Percentiles rank a stretch among this genome's conserved stretches.
These are phyloP conservation scores for Metschnikowia aberdeeniae DNA, from an alignment of 805 yeast genomes.

Conservation along the genomic window DNA sequence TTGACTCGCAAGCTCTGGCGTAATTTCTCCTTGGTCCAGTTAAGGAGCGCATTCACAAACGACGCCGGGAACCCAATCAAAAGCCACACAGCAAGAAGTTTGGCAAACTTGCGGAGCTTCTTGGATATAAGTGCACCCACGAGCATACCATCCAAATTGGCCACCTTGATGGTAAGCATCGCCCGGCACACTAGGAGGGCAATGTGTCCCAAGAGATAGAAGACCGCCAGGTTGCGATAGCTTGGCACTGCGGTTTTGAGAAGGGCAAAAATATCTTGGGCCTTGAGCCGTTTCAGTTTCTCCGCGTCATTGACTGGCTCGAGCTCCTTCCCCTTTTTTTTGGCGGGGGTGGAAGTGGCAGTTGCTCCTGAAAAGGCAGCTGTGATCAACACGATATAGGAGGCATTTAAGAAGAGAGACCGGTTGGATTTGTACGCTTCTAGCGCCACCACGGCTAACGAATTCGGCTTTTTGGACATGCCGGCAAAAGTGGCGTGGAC, in stretches of 20 bases:
- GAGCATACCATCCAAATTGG: slow-evolving; percentile 78
- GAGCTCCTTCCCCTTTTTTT: slow-evolving; percentile 3
- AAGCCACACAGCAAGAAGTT: slow-evolving; percentile 73
- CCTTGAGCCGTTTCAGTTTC: slow-evolving; percentile 20
- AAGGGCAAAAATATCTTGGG: slow-evolving; percentile 28
- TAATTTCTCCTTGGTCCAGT: slow-evolving; percentile 55
- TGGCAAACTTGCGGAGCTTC: slow-evolving; percentile 58
- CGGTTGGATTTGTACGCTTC: slow-evolving; percentile 38
- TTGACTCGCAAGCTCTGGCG: slow-evolving; percentile 57
- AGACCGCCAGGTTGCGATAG: slow-evolving; percentile 25
- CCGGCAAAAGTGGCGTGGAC: too few species aligned
- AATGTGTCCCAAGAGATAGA: slow-evolving; percentile 49
- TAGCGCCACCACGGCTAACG: slow-evolving; percentile 26
- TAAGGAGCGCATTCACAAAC: slow-evolving; percentile 65
- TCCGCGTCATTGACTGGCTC: slow-evolving; percentile 5
- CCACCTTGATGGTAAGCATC: slow-evolving; percentile 71
- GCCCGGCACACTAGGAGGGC: slow-evolving; percentile 64
- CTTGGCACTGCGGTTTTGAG: slow-evolving; percentile 35
- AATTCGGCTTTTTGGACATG: slow-evolving; percentile 3
- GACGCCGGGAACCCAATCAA: slow-evolving; percentile 83
- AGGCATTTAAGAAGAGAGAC: slow-evolving; percentile 37
- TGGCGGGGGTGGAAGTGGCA: slow-evolving; percentile 16
- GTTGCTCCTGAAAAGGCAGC: slow-evolving; percentile 44
- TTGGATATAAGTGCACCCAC: slow-evolving; percentile 79
- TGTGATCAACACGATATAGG: slow-evolving; percentile 38